phyloP scores from a whole-genome alignment of 129 eudicot genomes.

The Pulicaria dysenterica region DNA sequence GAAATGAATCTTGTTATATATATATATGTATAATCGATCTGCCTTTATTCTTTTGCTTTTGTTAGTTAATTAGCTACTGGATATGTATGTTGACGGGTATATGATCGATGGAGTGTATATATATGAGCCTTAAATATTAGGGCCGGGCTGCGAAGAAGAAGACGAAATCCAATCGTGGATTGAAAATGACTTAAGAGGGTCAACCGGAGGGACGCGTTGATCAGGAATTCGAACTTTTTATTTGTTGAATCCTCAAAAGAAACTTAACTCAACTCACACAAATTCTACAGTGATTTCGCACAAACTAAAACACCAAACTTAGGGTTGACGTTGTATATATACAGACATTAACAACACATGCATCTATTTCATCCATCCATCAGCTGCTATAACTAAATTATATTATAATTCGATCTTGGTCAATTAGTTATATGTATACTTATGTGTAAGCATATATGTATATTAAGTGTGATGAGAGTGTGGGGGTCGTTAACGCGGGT shows the following conservation, averaged over 20 bases:
- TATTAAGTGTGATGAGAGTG: background rate
- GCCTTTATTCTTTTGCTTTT: background rate
- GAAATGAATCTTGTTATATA: no score
- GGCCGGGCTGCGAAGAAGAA: constrained; percentile 4
- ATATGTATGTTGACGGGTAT: background rate
- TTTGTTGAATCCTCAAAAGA: background rate
- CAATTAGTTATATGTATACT: no score
- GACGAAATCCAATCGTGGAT: background rate
- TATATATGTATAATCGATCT: no score
- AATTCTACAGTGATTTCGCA: background rate
- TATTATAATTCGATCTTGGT: no score
- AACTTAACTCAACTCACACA: background rate
- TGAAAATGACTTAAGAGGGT: background rate
- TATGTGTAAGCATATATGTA: no score
- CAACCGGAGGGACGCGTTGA: constrained; percentile 10
- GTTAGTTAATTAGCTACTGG: background rate
- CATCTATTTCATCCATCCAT: no score
- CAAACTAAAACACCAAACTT: background rate
- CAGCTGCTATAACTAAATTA: no score
- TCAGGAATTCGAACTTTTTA: background rate
- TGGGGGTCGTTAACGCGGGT: constrained; percentile 23
- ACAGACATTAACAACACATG: no score
- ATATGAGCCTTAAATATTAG: background rate
- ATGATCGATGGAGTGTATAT: background rate
- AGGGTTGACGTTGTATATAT: background rate